Base-by-base conservation (phyloP, 2,329 filamentous ascomycete genomes). In the Beauveria bassiana region DNA sequence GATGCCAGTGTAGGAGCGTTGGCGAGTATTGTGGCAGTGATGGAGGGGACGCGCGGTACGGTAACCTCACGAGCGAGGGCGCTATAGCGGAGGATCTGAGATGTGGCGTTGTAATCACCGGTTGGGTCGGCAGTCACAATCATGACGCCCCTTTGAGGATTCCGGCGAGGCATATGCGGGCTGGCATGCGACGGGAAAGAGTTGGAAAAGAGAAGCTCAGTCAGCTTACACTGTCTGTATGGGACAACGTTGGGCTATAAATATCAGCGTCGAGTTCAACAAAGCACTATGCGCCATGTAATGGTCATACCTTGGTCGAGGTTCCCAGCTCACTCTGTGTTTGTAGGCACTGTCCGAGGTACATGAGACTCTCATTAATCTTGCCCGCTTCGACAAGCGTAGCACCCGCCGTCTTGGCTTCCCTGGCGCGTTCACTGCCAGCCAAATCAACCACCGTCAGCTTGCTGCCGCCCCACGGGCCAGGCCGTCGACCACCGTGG, bases 341-440 rank as follows among this genome's bases (percentile, higher is more conserved):
- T 72, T 98, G 93, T 68, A 99, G 82, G 71, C 95, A 99, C 71
- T 98, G 95, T 0, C 95, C 95, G 1, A 99, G 82, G 72, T 97
- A 98, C 95, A 99, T 99, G 70, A 99, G 78, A 70, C 91, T 96
- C 74, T 97, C 93, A 70, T 99, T 99, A 72, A 99, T 99, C 77
- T 98, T 98, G 59, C 95, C 95, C 42, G 93, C 95, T 77, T 99
- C 95, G 0, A 90, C 93, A 16, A 99, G 82, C 0, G 93, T 97
- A 4, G 91, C 87, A 14, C 95, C 95, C 0, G 92, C 90, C 0
- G 95, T 98, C 79, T 97, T 97, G 28, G 95, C 93, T 65, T 95
- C 92, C 63, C 93, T 84, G 18, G 93, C 93, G 63, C 95, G 86
- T 75, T 99, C 95, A 64, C 95, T 98, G 16, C 93, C 93, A 20